Conservation (phyloP, 108 stramenopile genomes). For the Conticribra guillardii region DNA sequence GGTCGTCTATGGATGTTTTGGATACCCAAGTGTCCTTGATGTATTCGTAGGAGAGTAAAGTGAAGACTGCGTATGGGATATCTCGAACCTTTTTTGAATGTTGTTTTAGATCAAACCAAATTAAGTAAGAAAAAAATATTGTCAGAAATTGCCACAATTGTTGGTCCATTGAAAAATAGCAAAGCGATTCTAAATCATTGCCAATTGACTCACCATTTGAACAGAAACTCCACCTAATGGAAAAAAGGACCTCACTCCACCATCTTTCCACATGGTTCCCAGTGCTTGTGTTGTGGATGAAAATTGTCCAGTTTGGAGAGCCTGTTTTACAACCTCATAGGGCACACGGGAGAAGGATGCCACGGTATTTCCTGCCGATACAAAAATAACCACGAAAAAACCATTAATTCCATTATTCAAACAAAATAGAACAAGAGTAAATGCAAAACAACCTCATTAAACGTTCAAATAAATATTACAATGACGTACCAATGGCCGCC, state of each 20-base stretch:
- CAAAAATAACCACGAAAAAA: no score
- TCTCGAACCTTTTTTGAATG: slow-evolving; percentile 61
- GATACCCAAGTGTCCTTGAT: slow-evolving; percentile 67
- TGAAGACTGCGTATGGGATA: slow-evolving; percentile 95
- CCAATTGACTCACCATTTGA: slow-evolving; percentile 81
- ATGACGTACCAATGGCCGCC: slow-evolving; percentile 72
- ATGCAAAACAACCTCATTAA: background rate
- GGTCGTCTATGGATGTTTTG: slow-evolving; percentile 31
- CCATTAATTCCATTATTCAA: background rate
- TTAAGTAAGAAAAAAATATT: no score
- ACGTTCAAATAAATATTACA: background rate
- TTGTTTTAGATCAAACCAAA: background rate
- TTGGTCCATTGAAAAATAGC: no score
- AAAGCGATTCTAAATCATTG: no score
- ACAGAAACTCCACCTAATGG: slow-evolving; percentile 84
- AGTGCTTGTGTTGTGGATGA: slow-evolving; percentile 70
- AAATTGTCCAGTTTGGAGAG: slow-evolving; percentile 90
- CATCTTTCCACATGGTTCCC: slow-evolving; percentile 55
- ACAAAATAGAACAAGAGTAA: no score
- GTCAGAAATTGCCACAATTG: no score
- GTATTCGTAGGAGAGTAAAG: slow-evolving; percentile 89
- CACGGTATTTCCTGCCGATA: slow-evolving; percentile 74
- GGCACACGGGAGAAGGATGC: slow-evolving; percentile 94
- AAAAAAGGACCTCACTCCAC: slow-evolving; percentile 80
- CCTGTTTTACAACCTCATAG: slow-evolving; percentile 95